These are phyloP conservation scores for Ormosia semicastrata DNA, from an alignment of 306 rosid species.

Conservation along the genomic window DNA sequence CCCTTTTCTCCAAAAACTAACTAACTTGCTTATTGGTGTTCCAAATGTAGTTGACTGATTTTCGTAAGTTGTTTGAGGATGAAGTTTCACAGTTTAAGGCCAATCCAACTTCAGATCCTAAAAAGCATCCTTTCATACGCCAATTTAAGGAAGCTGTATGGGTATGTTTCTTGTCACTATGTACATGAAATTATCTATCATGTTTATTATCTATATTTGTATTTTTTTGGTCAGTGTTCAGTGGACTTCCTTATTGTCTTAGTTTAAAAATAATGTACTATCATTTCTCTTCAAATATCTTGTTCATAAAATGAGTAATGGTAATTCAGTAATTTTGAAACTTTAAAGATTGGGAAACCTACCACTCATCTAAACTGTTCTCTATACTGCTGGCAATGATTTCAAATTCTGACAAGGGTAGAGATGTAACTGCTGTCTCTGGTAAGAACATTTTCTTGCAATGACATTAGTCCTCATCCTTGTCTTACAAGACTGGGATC, in stretches of 20 bases:
- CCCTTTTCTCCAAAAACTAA: constrained; percentile 2
- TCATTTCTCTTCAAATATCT: background rate
- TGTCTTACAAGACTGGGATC: constrained; percentile 12
- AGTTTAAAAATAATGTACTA: background rate
- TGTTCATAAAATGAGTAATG: constrained; percentile 11
- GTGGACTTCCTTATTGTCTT: constrained; percentile 1
- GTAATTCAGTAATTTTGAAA: background rate
- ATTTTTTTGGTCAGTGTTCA: background rate
- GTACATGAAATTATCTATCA: background rate
- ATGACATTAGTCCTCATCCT: background rate
- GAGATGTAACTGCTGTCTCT: constrained; percentile 1
- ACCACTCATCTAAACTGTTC: background rate
- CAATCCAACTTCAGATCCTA: constrained; percentile 42
- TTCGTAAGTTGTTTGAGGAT: constrained; percentile 57
- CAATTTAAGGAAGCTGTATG: constrained; percentile 88
- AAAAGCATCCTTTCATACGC: constrained; percentile 46
- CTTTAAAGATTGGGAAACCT: constrained; percentile 7
- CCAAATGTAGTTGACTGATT: constrained; percentile 59
- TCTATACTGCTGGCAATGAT: background rate
- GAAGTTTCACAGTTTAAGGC: constrained; percentile 55
- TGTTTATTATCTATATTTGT: background rate
- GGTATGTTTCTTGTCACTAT: constrained; percentile 52
- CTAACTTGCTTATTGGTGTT: constrained; percentile 17
- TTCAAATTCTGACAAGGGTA: background rate
- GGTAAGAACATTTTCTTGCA: background rate